These are phyloP conservation scores for Agrocybe pediades DNA, from an alignment of 768 basidiomycete genomes.

Conservation along the genomic window DNA sequence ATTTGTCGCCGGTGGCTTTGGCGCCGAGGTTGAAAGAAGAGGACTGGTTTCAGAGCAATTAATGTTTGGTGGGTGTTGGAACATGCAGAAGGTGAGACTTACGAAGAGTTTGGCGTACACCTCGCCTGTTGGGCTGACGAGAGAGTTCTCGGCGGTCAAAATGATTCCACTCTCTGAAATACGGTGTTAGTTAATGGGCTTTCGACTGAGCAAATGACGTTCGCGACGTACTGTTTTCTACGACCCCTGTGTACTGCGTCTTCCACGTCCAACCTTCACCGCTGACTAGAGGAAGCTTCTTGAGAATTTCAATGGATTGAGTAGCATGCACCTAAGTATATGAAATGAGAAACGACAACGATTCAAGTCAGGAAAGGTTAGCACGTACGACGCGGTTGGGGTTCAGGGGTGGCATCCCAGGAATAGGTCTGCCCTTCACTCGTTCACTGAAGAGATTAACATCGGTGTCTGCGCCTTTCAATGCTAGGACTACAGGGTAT, in stretches of 20 bases:
- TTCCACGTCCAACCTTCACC: slow-evolving; percentile 81
- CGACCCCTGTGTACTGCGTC: slow-evolving; percentile 64
- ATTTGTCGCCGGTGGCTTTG: slow-evolving; percentile 63
- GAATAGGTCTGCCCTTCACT: slow-evolving; percentile 45
- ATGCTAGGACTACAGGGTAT: slow-evolving; percentile 76
- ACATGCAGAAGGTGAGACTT: slow-evolving; percentile 14
- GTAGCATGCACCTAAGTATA: slow-evolving; percentile 67
- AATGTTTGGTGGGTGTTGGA: not conserved
- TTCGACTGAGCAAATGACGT: not conserved
- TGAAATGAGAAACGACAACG: not conserved
- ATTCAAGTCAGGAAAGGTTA: not conserved
- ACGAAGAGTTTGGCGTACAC: slow-evolving; percentile 68
- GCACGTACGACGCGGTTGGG: slow-evolving; percentile 70
- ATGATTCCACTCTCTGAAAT: slow-evolving; percentile 73
- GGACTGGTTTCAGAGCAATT: slow-evolving; percentile 35
- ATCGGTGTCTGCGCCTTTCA: slow-evolving; percentile 72
- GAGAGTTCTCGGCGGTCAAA: slow-evolving; percentile 59
- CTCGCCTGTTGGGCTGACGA: slow-evolving; percentile 63
- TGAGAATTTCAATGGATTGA: slow-evolving; percentile 79
- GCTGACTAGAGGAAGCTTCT: slow-evolving; percentile 73
- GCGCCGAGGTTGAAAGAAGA: slow-evolving; percentile 74
- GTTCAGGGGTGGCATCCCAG: slow-evolving; percentile 72
- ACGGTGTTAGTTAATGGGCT: slow-evolving; percentile 3
- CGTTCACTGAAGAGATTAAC: slow-evolving; percentile 67
- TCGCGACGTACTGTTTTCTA: slow-evolving; percentile 73